Conservation (phyloP, 2,329 filamentous ascomycete species). For the Mycosphaerelloides madeirae region DNA sequence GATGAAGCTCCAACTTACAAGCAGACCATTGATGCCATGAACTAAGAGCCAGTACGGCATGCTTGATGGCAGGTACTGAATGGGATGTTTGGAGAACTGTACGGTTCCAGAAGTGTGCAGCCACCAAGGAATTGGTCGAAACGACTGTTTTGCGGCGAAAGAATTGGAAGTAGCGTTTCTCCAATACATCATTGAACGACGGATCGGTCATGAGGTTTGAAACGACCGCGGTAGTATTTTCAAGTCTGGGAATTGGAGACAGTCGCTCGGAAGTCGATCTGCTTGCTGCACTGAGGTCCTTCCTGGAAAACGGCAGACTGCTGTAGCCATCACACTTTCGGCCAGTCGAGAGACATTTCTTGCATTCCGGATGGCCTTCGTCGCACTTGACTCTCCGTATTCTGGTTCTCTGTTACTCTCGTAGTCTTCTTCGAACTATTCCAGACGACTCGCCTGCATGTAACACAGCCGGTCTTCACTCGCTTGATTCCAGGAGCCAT, state of each 20-base stretch:
- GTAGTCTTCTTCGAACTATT: not conserved
- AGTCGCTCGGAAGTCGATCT: not conserved
- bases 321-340: slow-evolving; percentile 19
- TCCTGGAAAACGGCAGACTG: slow-evolving; percentile 3
- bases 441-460: not conserved
- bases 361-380: slow-evolving; percentile 12
- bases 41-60: slow-evolving; percentile 24
- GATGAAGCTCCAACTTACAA: not conserved
- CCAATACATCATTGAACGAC: slow-evolving; percentile 2
- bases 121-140: slow-evolving; percentile 15
- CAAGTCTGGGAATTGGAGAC: not conserved
- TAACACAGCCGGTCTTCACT: slow-evolving; percentile 3
- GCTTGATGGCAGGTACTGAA: slow-evolving; percentile 23
- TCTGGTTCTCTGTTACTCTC: not conserved
- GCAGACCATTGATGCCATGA: slow-evolving; percentile 19
- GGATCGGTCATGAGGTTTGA: slow-evolving; percentile 2
- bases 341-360: slow-evolving; percentile 13
- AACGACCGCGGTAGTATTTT: not conserved
- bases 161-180: slow-evolving; percentile 16
- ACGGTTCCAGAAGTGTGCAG: slow-evolving; percentile 24
- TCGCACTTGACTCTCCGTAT: slow-evolving; percentile 10
- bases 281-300: slow-evolving; percentile 5
- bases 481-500: no score
- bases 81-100: slow-evolving; percentile 22
- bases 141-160: slow-evolving; percentile 21